Percentiles rank a stretch among this genome's conserved stretches.
These are phyloP conservation scores for Penicillium daleae DNA, from an alignment of 495 filamentous ascomycete genomes.

Conservation along the genomic window DNA sequence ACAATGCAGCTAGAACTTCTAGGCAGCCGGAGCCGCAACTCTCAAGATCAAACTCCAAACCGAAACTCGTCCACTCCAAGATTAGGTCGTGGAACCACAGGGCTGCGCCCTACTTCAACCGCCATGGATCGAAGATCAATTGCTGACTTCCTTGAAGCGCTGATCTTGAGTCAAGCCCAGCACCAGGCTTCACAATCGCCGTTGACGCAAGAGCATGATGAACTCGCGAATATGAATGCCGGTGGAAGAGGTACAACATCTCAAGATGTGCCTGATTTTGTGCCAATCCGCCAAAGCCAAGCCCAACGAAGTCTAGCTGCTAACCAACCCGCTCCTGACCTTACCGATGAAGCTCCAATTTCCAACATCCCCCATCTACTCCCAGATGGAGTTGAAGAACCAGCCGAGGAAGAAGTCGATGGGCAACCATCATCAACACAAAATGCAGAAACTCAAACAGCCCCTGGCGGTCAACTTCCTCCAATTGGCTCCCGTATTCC, in stretches of 20 bases:
- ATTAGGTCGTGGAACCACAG: conserved; percentile 21
- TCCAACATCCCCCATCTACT: conserved; percentile 31
- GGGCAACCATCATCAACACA: conserved; percentile 15
- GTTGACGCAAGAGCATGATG: conserved; percentile 26
- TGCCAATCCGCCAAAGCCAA: conserved; percentile 12
- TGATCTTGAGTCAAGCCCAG: conserved; percentile 40
- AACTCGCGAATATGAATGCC: conserved; percentile 27
- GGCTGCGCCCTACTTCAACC: conserved; percentile 16
- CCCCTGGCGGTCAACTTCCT: background rate
- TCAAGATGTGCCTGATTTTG: conserved; percentile 18
- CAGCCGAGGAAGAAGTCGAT: conserved; percentile 28
- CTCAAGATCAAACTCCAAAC: conserved; percentile 19
- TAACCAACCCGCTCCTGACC: conserved; percentile 8
- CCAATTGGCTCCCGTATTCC: conserved; percentile 21
- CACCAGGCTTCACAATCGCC: conserved; percentile 14
- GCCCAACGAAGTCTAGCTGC: conserved; percentile 6
- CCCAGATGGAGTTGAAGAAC: conserved; percentile 44
- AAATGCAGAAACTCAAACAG: conserved; percentile 4
- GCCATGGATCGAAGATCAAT: conserved; percentile 37
- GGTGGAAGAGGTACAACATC: conserved; percentile 22
- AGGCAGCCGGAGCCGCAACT: conserved; percentile 40
- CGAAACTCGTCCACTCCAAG: conserved; percentile 22
- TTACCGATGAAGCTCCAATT: conserved; percentile 16
- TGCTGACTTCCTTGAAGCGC: conserved; percentile 42
- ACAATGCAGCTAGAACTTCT: conserved; percentile 53